Base-by-base conservation (phyloP, 371 early-diverging fungal genomes). In the Apophysomyces variabilis region DNA sequence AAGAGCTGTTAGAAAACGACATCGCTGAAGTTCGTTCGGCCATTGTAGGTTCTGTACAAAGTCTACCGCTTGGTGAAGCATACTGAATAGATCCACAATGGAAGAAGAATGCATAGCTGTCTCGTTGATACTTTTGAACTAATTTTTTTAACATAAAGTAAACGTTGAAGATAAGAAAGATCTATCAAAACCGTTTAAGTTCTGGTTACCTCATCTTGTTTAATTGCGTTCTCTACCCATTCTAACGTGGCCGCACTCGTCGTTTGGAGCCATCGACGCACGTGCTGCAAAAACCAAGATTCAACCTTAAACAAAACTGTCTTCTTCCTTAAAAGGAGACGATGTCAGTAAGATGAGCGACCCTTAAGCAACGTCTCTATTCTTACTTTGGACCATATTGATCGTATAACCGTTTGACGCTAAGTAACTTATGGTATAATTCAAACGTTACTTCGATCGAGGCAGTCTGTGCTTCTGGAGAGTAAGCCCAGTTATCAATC, bases 61-160 rank as follows among this genome's bases (percentile, higher is more conserved):
- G 7, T 89, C 87, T 14, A 90, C 78, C 7, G 91, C 89, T 72
- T 93, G 91, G 57, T 90, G 86, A 66, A 93, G 92, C 75, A 90
- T 89, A 38, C 88, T 83, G 60, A 92, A 85, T 7, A 94, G 69
- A 70, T 94, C 94, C 9, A 91, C 86, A 43, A 92, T 90, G 0
- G 94, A 94, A 7, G 93, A 91, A 2, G 94, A 93, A 68, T 93
- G 91, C 26, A 82, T 77, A 12, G 89, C 87, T 9, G 81, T 83
- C 0, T 86, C 87, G 67, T 82, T 86, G 60, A 87, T 74, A 58
- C 82, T 64, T 68, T 83, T 73, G 72, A 87, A 87, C 87, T 91
- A 75, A 18, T 62, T 26, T 26, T 26, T 26, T 26, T 26, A 0
- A 1, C 66, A 50, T 38, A 45, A 43, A 50, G 70, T 69, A 36